Evolutionary conservation across 2,329 filamentous ascomycete genomes (phyloP).

Genomic region (Xylariaceae sp.): DNA sequence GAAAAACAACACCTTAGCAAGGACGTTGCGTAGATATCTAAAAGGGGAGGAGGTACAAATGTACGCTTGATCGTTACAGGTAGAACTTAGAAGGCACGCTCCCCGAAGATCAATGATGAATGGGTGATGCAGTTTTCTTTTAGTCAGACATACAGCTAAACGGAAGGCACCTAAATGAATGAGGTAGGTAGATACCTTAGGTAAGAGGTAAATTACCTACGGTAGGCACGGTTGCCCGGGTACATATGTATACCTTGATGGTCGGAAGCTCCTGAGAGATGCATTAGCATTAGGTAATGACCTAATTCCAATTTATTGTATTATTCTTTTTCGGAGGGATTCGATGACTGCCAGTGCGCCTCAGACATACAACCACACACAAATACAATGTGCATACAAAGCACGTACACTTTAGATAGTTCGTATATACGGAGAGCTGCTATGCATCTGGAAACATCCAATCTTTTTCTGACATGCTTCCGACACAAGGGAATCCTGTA

Average conservation of each 20-base stretch:
- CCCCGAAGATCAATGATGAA: too few relatives aligned
- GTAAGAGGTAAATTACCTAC: too few relatives aligned
- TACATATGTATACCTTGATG: too few relatives aligned
- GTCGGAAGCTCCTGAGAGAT: not conserved
- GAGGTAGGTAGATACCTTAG: too few relatives aligned
- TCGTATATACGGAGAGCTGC: not conserved
- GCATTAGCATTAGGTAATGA: not conserved
- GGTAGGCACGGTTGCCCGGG: not conserved
- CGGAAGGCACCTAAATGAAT: not conserved
- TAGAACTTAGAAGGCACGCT: too few relatives aligned
- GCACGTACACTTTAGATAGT: not conserved
- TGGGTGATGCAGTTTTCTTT: too few relatives aligned
- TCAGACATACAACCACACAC: not conserved
- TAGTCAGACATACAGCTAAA: too few relatives aligned
- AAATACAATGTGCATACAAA: not conserved
- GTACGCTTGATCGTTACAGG: too few relatives aligned
- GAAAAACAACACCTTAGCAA: not conserved
- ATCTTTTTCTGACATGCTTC: not conserved
- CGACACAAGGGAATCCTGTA: conserved; percentile 17
- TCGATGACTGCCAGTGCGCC: too few relatives aligned
- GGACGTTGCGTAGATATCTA: not conserved
- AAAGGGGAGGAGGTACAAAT: not conserved
- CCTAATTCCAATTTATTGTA: too few relatives aligned
- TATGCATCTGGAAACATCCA: not conserved
- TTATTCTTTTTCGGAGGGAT: too few relatives aligned